Percentiles rank a stretch among this genome's conserved stretches.
phyloP scores from a whole-genome alignment of 2,329 filamentous ascomycete genomes.

The Neofusicoccum ribis region DNA sequence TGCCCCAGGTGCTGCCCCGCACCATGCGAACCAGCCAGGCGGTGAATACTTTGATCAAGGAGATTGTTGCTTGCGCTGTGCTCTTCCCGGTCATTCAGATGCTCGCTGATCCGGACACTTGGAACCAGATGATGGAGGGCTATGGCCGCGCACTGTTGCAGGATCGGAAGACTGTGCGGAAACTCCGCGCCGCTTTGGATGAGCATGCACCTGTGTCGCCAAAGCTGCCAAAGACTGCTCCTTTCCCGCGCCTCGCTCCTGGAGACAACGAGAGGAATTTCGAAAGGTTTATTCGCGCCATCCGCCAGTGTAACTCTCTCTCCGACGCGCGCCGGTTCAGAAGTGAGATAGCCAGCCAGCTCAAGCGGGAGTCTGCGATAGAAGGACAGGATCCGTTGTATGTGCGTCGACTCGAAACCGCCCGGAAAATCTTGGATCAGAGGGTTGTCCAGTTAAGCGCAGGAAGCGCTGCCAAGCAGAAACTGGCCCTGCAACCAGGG shows the following conservation, averaged over 20 bases:
- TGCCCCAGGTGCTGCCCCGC: constrained; percentile 73
- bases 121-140: constrained; percentile 95
- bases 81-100: constrained; percentile 77
- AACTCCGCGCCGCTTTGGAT: constrained; percentile 86
- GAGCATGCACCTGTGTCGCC: constrained; percentile 86
- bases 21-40: constrained; percentile 75
- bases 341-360: constrained; percentile 87
- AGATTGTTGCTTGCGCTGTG: constrained; percentile 92
- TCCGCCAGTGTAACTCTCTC: constrained; percentile 84
- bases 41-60: constrained; percentile 77
- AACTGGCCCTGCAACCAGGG: constrained; percentile 40
- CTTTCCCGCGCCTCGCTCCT: constrained; percentile 76
- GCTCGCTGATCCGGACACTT: constrained; percentile 89
- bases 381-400: constrained; percentile 84
- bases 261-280: constrained; percentile 89
- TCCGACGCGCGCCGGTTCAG: constrained; percentile 91
- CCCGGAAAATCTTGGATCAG: constrained; percentile 85
- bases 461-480: constrained; percentile 53
- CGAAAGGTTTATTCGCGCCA: constrained; percentile 88
- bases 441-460: constrained; percentile 79
- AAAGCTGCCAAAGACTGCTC: constrained; percentile 61
- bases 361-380: constrained; percentile 78
- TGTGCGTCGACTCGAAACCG: constrained; percentile 84
- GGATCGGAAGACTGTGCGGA: constrained; percentile 91
- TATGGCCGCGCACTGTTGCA: constrained; percentile 85